phyloP scores from a whole-genome alignment of 2,329 filamentous ascomycete genomes.

The Talaromyces rugulosus region DNA sequence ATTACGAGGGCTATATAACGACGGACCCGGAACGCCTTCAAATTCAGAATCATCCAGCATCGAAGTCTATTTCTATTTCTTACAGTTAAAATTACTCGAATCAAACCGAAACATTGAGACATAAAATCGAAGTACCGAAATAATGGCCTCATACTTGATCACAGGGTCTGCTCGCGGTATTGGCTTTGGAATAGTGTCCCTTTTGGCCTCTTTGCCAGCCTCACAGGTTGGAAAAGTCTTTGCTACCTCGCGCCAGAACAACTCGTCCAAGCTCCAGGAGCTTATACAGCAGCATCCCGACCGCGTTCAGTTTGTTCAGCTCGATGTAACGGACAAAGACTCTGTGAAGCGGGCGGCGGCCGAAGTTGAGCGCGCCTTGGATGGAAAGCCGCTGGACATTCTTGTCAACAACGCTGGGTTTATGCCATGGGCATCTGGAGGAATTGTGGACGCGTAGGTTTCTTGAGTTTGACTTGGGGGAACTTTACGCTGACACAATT shows the following conservation, averaged over 20 bases:
- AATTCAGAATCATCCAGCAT: background rate
- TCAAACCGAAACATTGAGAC: background rate
- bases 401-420: conserved; percentile 9
- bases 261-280: background rate
- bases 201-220: background rate
- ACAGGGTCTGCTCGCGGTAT: conserved; percentile 3
- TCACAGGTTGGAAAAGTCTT: background rate
- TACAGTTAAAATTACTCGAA: background rate
- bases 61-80: background rate
- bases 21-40: background rate
- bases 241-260: background rate
- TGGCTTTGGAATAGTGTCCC: background rate
- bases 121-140: background rate
- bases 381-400: background rate
- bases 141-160: conserved; percentile 6
- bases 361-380: background rate
- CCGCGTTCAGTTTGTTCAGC: background rate
- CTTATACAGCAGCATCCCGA: background rate
- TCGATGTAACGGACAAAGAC: background rate
- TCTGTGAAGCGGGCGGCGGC: background rate
- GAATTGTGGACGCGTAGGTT: background rate
- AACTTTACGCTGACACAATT: conserved; percentile 7
- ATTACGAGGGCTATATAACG: background rate
- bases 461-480: too few relatives aligned
- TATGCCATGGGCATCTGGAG: background rate